Conservation (phyloP, 208 protist genomes). For the Acanthamoeba divionensis region DNA sequence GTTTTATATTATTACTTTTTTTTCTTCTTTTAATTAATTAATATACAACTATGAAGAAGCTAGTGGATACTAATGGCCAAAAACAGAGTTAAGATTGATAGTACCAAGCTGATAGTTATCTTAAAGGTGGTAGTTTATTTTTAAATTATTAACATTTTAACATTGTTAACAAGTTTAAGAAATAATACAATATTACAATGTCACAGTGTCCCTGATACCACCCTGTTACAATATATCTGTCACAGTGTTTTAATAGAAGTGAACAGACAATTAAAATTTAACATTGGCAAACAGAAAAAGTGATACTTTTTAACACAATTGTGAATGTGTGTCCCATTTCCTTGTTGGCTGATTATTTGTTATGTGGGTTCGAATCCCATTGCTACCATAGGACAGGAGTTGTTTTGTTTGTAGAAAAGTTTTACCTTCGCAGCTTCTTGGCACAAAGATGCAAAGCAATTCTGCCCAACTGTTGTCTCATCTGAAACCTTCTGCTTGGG, state of each 20-base stretch:
- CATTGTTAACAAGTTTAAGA: background rate
- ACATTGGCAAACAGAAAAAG: background rate
- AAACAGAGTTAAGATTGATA: too few species aligned
- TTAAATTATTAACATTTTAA: background rate
- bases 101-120: too few species aligned
- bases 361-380: background rate
- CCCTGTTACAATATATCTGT: too few species aligned
- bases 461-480: background rate
- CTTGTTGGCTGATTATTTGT: too few species aligned
- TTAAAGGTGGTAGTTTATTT: too few species aligned
- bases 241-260: background rate
- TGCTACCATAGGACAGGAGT: background rate
- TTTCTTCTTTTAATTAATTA: background rate
- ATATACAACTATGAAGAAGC: too few species aligned
- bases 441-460: background rate
- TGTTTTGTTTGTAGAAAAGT: too few species aligned
- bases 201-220: too few species aligned
- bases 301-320: background rate
- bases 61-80: too few species aligned
- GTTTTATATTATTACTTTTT: background rate
- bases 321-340: background rate
- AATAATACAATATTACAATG: too few species aligned
- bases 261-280: background rate
- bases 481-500: constrained; percentile 45
- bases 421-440: too few species aligned